Percentiles rank a stretch among this genome's conserved stretches.
These are phyloP conservation scores for Ampelomyces quisqualis DNA, from an alignment of 2,329 filamentous ascomycete species.

Conservation along the genomic window DNA sequence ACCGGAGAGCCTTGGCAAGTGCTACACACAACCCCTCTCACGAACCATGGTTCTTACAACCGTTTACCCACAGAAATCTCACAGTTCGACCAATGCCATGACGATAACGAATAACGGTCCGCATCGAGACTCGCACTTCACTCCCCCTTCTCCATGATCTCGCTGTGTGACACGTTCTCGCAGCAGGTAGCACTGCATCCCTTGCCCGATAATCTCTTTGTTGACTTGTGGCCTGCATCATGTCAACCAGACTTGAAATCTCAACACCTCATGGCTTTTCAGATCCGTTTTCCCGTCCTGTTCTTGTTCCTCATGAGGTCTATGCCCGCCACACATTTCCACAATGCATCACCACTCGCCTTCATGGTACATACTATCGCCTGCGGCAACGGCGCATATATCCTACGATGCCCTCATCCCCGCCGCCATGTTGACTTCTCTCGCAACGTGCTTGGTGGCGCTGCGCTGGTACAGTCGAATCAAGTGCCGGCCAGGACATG, in stretches of 20 bases:
- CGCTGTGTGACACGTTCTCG: no score
- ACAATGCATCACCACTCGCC: slow-evolving; percentile 21
- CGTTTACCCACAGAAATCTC: no score
- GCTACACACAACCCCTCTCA: no score
- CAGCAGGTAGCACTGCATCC: not conserved
- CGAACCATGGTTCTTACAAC: no score
- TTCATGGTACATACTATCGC: slow-evolving; percentile 27
- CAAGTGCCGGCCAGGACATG: slow-evolving; percentile 11
- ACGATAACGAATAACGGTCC: no score
- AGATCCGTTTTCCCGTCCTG: not conserved
- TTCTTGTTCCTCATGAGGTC: not conserved
- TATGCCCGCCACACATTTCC: not conserved
- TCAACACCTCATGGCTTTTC: not conserved
- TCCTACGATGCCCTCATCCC: slow-evolving; percentile 25
- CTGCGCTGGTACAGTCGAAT: slow-evolving; percentile 34
- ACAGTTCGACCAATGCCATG: no score
- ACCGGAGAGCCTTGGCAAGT: no score
- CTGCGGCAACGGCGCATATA: slow-evolving; percentile 26
- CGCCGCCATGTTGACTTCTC: slow-evolving; percentile 24
- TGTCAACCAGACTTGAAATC: slow-evolving; percentile 2
- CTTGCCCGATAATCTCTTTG: not conserved
- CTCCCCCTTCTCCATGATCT: no score
- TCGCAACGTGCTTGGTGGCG: slow-evolving; percentile 25
- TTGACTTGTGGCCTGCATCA: not conserved
- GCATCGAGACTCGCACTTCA: no score